Evolutionary conservation across 192 early-diverging fungal genomes (phyloP).

Genomic region (Diversispora epigaea): DNA sequence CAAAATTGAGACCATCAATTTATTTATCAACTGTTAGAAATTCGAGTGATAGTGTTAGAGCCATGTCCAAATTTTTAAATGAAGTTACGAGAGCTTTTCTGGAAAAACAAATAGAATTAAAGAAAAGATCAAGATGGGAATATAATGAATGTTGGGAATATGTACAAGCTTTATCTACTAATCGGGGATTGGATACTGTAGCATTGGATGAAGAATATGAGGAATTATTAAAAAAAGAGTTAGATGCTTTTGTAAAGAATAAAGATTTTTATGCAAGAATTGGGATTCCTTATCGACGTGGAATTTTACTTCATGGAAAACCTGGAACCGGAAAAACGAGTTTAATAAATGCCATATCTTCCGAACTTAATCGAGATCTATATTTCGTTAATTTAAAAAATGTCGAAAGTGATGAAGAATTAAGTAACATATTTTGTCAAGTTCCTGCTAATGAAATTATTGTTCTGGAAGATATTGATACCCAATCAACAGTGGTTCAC

Average conservation of each 20-base stretch:
- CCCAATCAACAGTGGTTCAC: constrained; percentile 51
- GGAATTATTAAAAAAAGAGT: constrained; percentile 46
- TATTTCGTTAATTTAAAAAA: constrained; percentile 46
- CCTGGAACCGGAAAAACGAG: constrained; percentile 49
- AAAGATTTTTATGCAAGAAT: constrained; percentile 59
- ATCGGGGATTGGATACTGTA: constrained; percentile 52
- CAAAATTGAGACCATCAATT: constrained; percentile 33
- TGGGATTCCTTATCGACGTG: constrained; percentile 62
- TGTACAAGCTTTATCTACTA: constrained; percentile 19
- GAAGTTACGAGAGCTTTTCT: constrained; percentile 16
- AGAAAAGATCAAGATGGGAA: constrained; percentile 18
- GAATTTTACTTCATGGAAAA: constrained; percentile 43
- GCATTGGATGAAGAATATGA: constrained; percentile 55
- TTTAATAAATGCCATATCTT: constrained; percentile 45
- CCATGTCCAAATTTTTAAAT: constrained; percentile 20
- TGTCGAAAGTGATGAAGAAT: constrained; percentile 37
- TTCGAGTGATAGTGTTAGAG: constrained; percentile 6
- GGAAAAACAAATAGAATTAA: not conserved
- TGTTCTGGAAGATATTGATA: constrained; percentile 61
- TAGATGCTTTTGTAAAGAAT: constrained; percentile 53
- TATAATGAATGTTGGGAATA: constrained; percentile 4
- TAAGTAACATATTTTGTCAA: constrained; percentile 37
- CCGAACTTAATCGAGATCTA: constrained; percentile 37
- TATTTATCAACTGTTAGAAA: constrained; percentile 18
- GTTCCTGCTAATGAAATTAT: constrained; percentile 47